These are phyloP conservation scores for Fusarium buharicum DNA, from an alignment of 2,329 filamentous ascomycete genomes.

Conservation along the genomic window DNA sequence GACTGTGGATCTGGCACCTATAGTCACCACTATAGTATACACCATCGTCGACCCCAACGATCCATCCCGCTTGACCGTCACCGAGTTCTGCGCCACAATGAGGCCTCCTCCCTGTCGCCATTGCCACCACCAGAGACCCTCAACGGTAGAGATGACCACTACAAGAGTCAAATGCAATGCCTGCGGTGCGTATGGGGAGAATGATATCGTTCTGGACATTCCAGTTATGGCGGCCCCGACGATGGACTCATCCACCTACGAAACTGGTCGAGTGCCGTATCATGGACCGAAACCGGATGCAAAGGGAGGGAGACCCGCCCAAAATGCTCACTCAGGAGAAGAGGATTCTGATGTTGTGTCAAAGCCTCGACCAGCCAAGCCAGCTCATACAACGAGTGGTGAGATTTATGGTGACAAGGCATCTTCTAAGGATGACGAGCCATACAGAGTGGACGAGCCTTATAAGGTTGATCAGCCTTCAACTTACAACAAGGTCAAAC, in stretches of 20 bases:
- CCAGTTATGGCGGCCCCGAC: not conserved
- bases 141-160: conserved; percentile 24
- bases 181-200: conserved; percentile 22
- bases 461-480: no score
- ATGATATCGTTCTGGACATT: conserved; percentile 15
- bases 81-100: conserved; percentile 19
- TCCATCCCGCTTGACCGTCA: conserved; percentile 13
- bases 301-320: not conserved
- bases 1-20: not conserved
- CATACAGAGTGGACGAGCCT: not conserved
- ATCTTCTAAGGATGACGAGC: not conserved
- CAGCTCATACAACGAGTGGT: not conserved
- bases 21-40: conserved; percentile 20
- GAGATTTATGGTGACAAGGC: not conserved
- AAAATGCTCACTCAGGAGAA: not conserved
- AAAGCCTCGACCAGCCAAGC: not conserved
- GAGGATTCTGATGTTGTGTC: not conserved
- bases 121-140: conserved; percentile 7
- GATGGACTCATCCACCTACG: not conserved
- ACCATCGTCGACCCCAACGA: conserved; percentile 19
- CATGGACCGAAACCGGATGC: not conserved
- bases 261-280: not conserved
- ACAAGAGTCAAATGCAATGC: conserved; percentile 8
- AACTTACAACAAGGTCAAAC: not conserved
- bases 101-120: conserved; percentile 10